phyloP scores from a whole-genome alignment of 306 rosid species.

The Aeschynomene evenia region DNA sequence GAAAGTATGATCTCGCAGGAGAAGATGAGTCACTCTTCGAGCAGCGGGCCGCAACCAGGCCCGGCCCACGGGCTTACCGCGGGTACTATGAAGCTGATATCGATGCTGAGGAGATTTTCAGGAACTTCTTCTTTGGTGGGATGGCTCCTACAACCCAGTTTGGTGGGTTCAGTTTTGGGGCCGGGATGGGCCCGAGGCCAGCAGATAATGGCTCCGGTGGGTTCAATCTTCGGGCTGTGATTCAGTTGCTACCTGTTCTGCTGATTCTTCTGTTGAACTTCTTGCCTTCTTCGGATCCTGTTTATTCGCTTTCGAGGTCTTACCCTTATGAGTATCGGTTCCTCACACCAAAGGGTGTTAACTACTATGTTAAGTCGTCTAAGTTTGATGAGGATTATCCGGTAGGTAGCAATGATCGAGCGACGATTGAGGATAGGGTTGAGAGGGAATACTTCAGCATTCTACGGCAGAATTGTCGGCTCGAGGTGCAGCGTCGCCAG shows the following conservation, averaged over 20 bases:
- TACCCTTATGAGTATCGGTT: conserved; percentile 68
- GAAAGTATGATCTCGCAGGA: conserved; percentile 68
- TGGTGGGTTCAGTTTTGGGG: conserved; percentile 78
- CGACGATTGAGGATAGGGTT: conserved; percentile 47
- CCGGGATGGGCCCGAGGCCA: conserved; percentile 60
- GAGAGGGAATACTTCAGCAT: conserved; percentile 75
- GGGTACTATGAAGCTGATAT: conserved; percentile 76
- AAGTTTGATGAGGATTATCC: conserved; percentile 76
- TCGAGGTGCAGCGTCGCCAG: conserved; percentile 83
- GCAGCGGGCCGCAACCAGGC: conserved; percentile 52
- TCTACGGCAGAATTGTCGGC: conserved; percentile 77
- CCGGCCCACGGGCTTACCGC: conserved; percentile 45
- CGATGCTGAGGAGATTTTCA: conserved; percentile 86
- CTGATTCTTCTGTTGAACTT: conserved; percentile 66
- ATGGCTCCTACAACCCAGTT: conserved; percentile 76
- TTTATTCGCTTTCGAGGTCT: conserved; percentile 54
- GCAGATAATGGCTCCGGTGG: conserved; percentile 69
- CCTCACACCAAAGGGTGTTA: conserved; percentile 69
- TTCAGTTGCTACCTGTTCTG: conserved; percentile 76
- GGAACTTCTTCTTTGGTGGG: conserved; percentile 92
- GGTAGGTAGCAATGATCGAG: conserved; percentile 40
- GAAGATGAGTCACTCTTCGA: conserved; percentile 72
- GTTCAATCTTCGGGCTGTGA: conserved; percentile 51
- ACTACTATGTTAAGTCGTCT: conserved; percentile 73
- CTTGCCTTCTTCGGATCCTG: conserved; percentile 80